Evolutionary conservation across 2,329 filamentous ascomycete species (phyloP), one percentile per base, ranked within the genome.

Genomic region (Arthrobotrys sinensis): DNA sequence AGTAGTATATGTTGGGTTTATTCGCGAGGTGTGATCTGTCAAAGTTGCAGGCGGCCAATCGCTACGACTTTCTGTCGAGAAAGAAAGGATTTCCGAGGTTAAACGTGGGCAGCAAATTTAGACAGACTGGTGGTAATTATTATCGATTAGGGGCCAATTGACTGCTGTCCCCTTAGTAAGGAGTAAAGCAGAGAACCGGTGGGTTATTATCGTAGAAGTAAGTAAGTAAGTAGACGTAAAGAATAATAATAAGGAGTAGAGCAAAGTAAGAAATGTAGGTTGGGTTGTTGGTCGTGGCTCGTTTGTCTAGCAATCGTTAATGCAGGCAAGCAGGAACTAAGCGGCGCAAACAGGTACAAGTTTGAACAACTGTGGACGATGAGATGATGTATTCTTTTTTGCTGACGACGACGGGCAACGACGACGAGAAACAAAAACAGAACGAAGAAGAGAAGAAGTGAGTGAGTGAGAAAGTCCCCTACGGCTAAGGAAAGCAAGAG

Each of bases 121-220:
- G 32, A 53, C 50, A n/a, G 11, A 12, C n/a, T 10, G 11, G 48
- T 12, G 5, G 4, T 4, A 10, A 32, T 28, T 52, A 48, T 45
- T 38, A 65, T 65, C 19, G 32, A 65, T 24, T 12, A 36, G 38
- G 40, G 60, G 12, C 43, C 60, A 64, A 64, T 64, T 64, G 60
- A 48, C 12, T 8, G 10, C 19, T 6, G 14, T 16, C 40, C 52
- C 19, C 14, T 19, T 34, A 24, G 10, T 8, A 36, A 57, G 52
- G 21, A 16, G 16, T 1, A 19, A 10, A 57, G 19, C 83, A 85
- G 86, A 85, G 83, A 80, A 38, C 8, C 36, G 12, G 83, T 83
- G 81, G 85, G 8, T 3, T 45, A 45, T 14, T 45, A 45, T 14
- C 12, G n/a, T 45, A 6, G 12, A 38, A 14, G 12, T 38, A 6